Conservation (phyloP, 148 eudicot genomes). For the Dianthus caryophyllus region DNA sequence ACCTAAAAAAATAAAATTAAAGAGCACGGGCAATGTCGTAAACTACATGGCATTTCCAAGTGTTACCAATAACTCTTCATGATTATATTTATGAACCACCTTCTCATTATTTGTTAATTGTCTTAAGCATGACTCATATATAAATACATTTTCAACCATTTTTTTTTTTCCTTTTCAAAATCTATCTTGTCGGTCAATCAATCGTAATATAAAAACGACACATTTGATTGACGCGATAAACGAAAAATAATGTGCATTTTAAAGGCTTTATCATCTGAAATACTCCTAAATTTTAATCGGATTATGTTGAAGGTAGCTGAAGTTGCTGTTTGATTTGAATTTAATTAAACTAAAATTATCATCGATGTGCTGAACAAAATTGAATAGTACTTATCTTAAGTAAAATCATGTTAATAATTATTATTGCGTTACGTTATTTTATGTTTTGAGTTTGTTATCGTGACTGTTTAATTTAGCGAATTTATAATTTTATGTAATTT, state of each 20-base stretch:
- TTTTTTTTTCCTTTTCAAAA: background rate
- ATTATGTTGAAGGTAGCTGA: no score
- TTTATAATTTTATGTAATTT: background rate
- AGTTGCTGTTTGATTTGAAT: no score
- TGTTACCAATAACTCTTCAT: conserved; percentile 10
- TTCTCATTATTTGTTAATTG: conserved; percentile 5
- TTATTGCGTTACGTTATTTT: no score
- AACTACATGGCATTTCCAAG: background rate
- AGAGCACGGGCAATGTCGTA: conserved; percentile 10
- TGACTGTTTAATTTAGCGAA: background rate
- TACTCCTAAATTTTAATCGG: no score
- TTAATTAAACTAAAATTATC: no score
- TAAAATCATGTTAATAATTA: no score
- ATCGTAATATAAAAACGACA: background rate
- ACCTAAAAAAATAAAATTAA: conserved; percentile 9
- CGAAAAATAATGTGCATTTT: no score
- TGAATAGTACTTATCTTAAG: no score
- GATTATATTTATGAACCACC: conserved; percentile 12
- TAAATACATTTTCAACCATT: background rate
- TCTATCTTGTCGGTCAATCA: background rate
- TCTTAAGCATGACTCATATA: background rate
- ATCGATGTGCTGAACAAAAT: no score
- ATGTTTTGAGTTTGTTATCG: no score
- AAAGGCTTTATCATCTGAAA: no score
- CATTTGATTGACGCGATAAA: background rate